A percentile compares a stretch with the other conserved stretches of the same genome.
These are phyloP conservation scores for Carex pumila DNA, from an alignment of 176 grass and related monocot species.

Conservation along the genomic window DNA sequence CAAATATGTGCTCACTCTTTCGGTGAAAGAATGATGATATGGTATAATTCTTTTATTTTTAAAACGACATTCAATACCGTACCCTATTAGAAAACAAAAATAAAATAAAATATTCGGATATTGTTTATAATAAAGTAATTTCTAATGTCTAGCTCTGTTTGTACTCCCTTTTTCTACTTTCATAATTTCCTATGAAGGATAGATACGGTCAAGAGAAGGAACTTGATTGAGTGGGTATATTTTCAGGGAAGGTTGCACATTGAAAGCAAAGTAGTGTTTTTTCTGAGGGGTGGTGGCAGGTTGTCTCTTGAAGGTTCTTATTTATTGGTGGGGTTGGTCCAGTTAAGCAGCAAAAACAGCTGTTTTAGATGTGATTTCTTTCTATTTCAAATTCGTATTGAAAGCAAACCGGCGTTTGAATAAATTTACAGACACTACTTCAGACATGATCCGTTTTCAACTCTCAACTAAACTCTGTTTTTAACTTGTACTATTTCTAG, in stretches of 20 bases:
- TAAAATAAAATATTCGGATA: too few relatives aligned
- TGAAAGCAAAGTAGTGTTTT: conserved; percentile 8
- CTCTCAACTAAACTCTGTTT: not conserved
- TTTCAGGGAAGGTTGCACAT: conserved; percentile 3
- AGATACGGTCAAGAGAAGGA: not conserved
- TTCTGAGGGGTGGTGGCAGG: not conserved
- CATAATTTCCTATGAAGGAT: not conserved
- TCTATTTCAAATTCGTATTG: not conserved
- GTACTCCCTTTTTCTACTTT: not conserved
- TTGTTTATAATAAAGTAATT: not conserved
- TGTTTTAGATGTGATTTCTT: not conserved
- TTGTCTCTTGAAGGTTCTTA: not conserved
- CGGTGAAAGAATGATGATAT: not conserved
- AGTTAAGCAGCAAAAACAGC: not conserved
- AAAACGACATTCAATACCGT: not conserved
- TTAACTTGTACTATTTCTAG: not conserved
- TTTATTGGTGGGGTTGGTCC: not conserved
- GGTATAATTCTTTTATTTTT: not conserved
- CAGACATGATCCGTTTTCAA: not conserved
- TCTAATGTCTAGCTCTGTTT: not conserved
- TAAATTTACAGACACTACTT: not conserved
- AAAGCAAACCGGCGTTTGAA: not conserved
- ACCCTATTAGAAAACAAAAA: not conserved
- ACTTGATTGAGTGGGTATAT: conserved; percentile 18
- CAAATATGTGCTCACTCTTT: not conserved